These are phyloP conservation scores for Corylus avellana DNA, from an alignment of 306 rosid genomes.

Conservation along the genomic window DNA sequence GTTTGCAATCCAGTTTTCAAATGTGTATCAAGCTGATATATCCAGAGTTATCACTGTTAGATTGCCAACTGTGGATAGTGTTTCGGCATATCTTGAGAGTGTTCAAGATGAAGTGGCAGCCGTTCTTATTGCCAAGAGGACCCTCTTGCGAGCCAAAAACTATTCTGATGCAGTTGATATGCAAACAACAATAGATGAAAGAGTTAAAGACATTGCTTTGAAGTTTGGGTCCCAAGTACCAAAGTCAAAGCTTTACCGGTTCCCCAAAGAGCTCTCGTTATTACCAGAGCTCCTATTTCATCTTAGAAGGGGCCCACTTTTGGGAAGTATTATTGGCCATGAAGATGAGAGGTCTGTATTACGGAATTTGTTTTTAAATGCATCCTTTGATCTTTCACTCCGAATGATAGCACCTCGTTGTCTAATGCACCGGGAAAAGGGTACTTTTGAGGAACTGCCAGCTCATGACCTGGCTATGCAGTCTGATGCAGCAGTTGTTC, in stretches of 20 bases:
- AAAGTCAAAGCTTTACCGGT: slow-evolving; percentile 69
- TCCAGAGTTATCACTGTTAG: slow-evolving; percentile 80
- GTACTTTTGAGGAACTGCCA: slow-evolving; percentile 90
- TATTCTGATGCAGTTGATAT: slow-evolving; percentile 66
- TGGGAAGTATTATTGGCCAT: slow-evolving; percentile 92
- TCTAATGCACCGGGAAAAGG: slow-evolving; percentile 92
- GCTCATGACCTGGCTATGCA: slow-evolving; percentile 97
- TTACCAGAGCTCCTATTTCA: slow-evolving; percentile 90
- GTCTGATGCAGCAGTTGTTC: slow-evolving; percentile 92
- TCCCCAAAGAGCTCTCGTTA: slow-evolving; percentile 78
- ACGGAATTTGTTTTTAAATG: slow-evolving; percentile 81
- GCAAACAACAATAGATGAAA: slow-evolving; percentile 73
- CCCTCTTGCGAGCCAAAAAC: slow-evolving; percentile 69
- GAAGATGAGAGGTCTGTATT: slow-evolving; percentile 95
- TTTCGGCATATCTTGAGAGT: slow-evolving; percentile 80
- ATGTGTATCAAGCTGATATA: slow-evolving; percentile 68
- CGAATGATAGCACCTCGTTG: slow-evolving; percentile 96
- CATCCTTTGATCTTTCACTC: slow-evolving; percentile 86
- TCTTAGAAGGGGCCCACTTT: slow-evolving; percentile 82
- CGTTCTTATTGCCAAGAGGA: slow-evolving; percentile 86
- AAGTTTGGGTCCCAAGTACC: slow-evolving; percentile 78
- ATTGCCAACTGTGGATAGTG: slow-evolving; percentile 76
- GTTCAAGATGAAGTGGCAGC: slow-evolving; percentile 86
- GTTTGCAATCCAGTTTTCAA: slow-evolving; percentile 61
- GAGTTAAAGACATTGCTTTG: slow-evolving; percentile 80